Conservation (phyloP, 768 basidiomycete species). For the Lactifluus pinguis region DNA sequence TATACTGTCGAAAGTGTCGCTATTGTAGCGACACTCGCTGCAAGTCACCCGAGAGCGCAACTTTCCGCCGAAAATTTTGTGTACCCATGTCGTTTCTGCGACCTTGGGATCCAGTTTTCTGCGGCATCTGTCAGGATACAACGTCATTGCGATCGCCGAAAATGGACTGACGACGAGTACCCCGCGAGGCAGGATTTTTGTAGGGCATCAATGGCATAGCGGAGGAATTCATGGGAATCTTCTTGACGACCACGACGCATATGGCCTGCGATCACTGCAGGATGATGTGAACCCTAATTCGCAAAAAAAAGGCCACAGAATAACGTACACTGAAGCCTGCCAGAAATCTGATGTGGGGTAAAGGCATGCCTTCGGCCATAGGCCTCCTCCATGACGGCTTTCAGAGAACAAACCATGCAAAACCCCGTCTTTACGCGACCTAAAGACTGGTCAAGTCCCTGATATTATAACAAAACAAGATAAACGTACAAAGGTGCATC, state of each 20-base stretch:
- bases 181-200: conserved; percentile 79
- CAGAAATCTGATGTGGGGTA: conserved; percentile 55
- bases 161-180: conserved; percentile 49
- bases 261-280: conserved; percentile 78
- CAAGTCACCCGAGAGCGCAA: conserved; percentile 89
- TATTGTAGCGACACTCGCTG: conserved; percentile 69
- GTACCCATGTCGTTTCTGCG: conserved; percentile 87
- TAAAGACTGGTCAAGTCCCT: conserved; percentile 16
- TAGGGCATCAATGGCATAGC: conserved; percentile 85
- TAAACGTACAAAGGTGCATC: conserved; percentile 47
- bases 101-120: conserved; percentile 65
- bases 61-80: conserved; percentile 88
- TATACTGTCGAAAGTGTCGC: conserved; percentile 94
- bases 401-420: conserved; percentile 75
- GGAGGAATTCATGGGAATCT: conserved; percentile 95
- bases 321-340: conserved; percentile 53
- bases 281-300: conserved; percentile 10
- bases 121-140: conserved; percentile 1
- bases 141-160: neutral
- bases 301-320: neutral
- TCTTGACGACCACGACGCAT: conserved; percentile 91
- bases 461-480: neutral
- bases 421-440: conserved; percentile 42
- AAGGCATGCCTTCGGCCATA: conserved; percentile 41
- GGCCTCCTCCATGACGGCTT: conserved; percentile 45